A percentile compares a stretch with the other conserved stretches of the same genome.
Evolutionary conservation across 345 rosid genomes (phyloP).

Genomic region (Chamaenerion angustifolium): DNA sequence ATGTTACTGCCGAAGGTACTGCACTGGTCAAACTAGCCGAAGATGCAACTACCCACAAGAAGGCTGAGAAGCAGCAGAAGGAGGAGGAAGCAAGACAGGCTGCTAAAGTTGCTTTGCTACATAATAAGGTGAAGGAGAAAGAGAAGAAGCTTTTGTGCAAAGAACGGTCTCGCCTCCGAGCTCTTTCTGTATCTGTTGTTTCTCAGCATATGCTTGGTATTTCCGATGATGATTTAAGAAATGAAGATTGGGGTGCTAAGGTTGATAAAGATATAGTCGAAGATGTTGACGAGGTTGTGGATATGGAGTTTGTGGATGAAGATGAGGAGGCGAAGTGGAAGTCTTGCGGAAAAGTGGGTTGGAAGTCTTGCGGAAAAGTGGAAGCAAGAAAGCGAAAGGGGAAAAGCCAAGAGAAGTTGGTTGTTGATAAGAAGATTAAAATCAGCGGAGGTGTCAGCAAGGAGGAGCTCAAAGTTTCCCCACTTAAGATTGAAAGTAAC

Average conservation of each 20-base stretch:
- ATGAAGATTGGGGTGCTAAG: conserved; percentile 68
- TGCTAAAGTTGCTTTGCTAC: conserved; percentile 67
- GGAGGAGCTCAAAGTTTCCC: conserved; percentile 20
- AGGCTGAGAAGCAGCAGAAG: conserved; percentile 74
- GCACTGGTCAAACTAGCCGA: no score
- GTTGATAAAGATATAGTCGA: conserved; percentile 32
- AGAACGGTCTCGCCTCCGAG: conserved; percentile 76
- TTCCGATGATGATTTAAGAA: conserved; percentile 51
- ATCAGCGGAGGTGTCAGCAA: conserved; percentile 12
- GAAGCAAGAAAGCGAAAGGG: conserved; percentile 35
- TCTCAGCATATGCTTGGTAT: conserved; percentile 46
- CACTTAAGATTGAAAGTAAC: conserved; percentile 24
- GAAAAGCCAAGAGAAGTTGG: conserved; percentile 16
- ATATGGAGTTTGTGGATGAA: conserved; percentile 49
- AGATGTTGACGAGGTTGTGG: conserved; percentile 28
- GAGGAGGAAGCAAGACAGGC: conserved; percentile 73
- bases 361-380: not conserved
- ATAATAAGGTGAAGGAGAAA: conserved; percentile 75
- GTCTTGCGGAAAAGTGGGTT: no score
- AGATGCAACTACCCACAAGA: no score
- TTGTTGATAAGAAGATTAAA: conserved; percentile 37
- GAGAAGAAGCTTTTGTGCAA: conserved; percentile 89
- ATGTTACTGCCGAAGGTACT: no score
- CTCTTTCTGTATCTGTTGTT: conserved; percentile 48
- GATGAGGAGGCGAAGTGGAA: conserved; percentile 22